These are phyloP conservation scores for Pseudozyma pruni DNA, from an alignment of 1,284 basidiomycete genomes.

Conservation along the genomic window DNA sequence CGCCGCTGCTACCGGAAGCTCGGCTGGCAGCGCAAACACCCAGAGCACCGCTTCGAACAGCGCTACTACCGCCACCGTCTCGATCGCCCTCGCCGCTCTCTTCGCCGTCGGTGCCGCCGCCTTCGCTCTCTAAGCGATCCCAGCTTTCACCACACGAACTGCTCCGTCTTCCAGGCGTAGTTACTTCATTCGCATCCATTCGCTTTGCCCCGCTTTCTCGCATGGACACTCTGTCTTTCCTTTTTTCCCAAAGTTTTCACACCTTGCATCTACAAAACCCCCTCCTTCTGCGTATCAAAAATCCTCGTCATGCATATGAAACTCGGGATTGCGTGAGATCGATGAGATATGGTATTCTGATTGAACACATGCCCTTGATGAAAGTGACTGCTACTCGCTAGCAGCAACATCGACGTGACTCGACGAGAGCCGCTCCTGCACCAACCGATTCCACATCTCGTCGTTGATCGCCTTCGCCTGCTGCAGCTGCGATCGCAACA, in stretches of 20 bases:
- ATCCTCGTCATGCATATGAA: no score
- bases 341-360: not conserved
- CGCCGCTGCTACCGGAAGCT: conserved; percentile 9
- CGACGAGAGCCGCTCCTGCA: conserved; percentile 30
- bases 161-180: not conserved
- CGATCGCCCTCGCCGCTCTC: conserved; percentile 20
- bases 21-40: conserved; percentile 10
- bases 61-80: conserved; percentile 17
- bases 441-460: conserved; percentile 56
- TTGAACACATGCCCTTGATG: not conserved
- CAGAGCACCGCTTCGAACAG: conserved; percentile 30
- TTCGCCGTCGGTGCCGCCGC: conserved; percentile 28
- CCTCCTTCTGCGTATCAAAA: not conserved
- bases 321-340: no score
- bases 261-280: no score
- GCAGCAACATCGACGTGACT: conserved; percentile 13
- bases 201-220: conserved; percentile 26
- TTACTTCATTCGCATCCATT: not conserved
- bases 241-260: not conserved
- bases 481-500: conserved; percentile 49
- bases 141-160: no score
- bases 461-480: conserved; percentile 59
- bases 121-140: conserved; percentile 11
- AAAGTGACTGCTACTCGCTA: conserved; percentile 4
- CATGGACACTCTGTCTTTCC: conserved; percentile 32